phyloP scores from a whole-genome alignment of 2,329 filamentous ascomycete genomes.

The Nothopassalora personata region DNA sequence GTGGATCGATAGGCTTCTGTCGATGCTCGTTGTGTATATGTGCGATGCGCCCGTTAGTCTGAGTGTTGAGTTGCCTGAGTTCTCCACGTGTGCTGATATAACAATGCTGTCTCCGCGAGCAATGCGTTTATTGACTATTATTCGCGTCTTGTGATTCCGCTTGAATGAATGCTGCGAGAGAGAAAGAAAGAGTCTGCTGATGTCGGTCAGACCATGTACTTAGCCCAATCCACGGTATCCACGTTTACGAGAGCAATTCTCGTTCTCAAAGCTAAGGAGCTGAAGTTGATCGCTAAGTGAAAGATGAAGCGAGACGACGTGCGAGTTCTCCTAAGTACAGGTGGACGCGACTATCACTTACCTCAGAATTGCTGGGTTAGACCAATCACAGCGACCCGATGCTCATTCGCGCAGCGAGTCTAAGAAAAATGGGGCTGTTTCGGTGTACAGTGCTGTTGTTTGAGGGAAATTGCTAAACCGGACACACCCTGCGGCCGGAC shows the following conservation, averaged over 20 bases:
- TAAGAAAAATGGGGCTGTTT: too few species aligned
- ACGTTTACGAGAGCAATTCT: constrained; percentile 1
- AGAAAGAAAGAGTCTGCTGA: constrained; percentile 1
- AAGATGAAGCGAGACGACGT: not conserved
- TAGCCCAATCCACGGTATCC: not conserved
- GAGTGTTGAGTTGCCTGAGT: not conserved
- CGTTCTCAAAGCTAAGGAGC: constrained; percentile 1
- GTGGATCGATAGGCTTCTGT: not conserved
- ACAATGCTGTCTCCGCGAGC: not conserved
- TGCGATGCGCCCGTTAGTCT: not conserved
- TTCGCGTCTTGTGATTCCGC: not conserved
- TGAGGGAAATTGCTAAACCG: too few species aligned
- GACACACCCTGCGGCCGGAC: too few species aligned
- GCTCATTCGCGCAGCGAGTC: too few species aligned
- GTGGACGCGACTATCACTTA: constrained; percentile 4
- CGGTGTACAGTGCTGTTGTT: too few species aligned
- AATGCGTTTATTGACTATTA: not conserved
- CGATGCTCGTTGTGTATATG: not conserved
- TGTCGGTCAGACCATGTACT: not conserved
- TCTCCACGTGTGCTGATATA: not conserved
- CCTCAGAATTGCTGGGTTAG: too few species aligned
- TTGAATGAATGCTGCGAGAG: not conserved
- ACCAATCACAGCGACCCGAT: too few species aligned
- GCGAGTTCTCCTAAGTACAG: constrained; percentile 13
- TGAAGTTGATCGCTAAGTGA: constrained; percentile 9